These are phyloP conservation scores for Rhododendron griersonianum DNA, from an alignment of 148 eudicot species.

Conservation along the genomic window DNA sequence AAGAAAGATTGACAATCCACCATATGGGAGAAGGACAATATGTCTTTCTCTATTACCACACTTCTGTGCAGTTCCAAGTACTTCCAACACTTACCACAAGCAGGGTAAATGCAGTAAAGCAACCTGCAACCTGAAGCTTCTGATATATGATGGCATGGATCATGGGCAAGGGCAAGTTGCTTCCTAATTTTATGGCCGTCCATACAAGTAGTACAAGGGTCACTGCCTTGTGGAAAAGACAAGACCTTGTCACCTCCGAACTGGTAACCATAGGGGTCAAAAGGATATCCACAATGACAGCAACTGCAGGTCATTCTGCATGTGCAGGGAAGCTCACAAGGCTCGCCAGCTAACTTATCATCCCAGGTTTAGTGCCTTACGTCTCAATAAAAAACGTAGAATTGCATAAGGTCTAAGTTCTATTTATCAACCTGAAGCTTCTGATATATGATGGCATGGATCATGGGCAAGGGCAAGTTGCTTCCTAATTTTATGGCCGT, in stretches of 20 bases:
- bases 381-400: not conserved
- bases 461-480: not conserved
- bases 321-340: not conserved
- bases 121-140: not conserved
- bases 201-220: not conserved
- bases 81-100: not conserved
- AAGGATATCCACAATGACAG: not conserved
- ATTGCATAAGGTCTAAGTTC: not conserved
- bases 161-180: not conserved
- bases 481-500: not conserved
- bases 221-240: not conserved
- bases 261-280: not conserved
- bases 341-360: not conserved
- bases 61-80: not conserved
- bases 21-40: not conserved
- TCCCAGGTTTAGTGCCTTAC: not conserved
- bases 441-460: not conserved
- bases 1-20: not conserved
- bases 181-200: not conserved
- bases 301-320: not conserved
- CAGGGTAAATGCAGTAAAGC: not conserved
- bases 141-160: not conserved
- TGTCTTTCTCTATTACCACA: not conserved
- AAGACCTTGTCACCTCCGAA: not conserved
- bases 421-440: not conserved